Base-by-base conservation (phyloP, 1,284 basidiomycete species). In the Apiotrichum veenhuisii region DNA sequence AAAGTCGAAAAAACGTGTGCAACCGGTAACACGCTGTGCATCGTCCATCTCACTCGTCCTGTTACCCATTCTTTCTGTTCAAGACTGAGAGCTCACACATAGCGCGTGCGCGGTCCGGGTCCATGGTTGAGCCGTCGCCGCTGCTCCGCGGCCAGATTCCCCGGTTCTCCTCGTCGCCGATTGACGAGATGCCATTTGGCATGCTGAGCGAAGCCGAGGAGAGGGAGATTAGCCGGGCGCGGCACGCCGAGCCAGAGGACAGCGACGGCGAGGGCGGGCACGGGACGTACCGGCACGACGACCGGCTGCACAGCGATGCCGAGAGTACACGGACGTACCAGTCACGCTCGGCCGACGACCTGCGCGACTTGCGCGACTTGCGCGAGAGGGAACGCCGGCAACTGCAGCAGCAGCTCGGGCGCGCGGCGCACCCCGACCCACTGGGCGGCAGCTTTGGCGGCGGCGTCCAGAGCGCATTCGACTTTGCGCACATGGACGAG, bases 401-500 rank as follows among this genome's bases (percentile, higher is more conserved):
- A n/a, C 37, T 38, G 11, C 36, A 15, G 30, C n/a, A 43, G 26
- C 48, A 51, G 34, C 25, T 49, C 14, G 30, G 22, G 7, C 30
- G 38, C n/a, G n/a, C n/a, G 41, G 3, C 27, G 12, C 50, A 43
- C 20, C 50, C 27, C n/a, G 18, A 25, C 23, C 30, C 5, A 30
- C 11, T 11, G 38, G 22, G 20, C 12, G 50, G 30, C 12, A 22
- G 41, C 12, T 22, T 50, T 27, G 20, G 33, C 5, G 57, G 33
- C 3, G 51, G 48, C 11, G 26, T 52, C 50, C 60, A 48, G 66
- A 70, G 55, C 23, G 77, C 80, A 17, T 95, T 91, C 71, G 85
- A 93, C 72, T 96, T 94, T 71, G 68, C 73, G 0, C 80, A 78
- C 0, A 87, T 96, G 82, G 93, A 96, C 69, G 82, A 84, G 17